phyloP scores from a whole-genome alignment of 345 rosid genomes.

The Aurinia saxatilis region DNA sequence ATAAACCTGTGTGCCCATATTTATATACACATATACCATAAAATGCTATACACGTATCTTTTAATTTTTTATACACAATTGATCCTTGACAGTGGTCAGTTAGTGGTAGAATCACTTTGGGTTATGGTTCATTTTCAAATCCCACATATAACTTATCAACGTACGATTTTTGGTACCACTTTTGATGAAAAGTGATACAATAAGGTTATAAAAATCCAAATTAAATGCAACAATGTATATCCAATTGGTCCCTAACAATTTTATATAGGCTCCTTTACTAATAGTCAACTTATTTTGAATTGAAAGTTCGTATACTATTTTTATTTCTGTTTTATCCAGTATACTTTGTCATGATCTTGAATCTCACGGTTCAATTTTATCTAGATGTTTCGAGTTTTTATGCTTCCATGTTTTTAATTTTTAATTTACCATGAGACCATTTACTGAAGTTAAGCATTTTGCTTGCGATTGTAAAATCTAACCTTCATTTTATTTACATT shows the following conservation, averaged over 20 bases:
- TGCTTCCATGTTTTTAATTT: no score
- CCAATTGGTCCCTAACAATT: background rate
- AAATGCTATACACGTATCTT: conserved; percentile 11
- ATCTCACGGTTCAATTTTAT: no score
- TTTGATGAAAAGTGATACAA: background rate
- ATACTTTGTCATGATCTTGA: no score
- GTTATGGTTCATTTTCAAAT: background rate
- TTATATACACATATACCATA: background rate
- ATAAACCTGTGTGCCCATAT: background rate
- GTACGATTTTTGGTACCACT: background rate
- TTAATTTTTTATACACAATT: background rate
- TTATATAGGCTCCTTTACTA: background rate
- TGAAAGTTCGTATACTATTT: background rate
- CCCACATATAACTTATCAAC: background rate
- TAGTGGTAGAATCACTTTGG: conserved; percentile 4
- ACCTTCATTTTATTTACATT: no score
- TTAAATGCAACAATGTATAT: background rate
- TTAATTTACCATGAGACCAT: no score
- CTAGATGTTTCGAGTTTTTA: no score
- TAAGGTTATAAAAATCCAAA: background rate
- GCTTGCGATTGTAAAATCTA: no score
- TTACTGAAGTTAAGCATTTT: no score
- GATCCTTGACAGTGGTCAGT: background rate
- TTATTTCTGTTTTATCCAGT: no score
- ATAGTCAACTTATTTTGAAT: background rate